Evolutionary conservation across 371 early-diverging fungal species (phyloP).

Genomic region (Conidiobolus incongruus): DNA sequence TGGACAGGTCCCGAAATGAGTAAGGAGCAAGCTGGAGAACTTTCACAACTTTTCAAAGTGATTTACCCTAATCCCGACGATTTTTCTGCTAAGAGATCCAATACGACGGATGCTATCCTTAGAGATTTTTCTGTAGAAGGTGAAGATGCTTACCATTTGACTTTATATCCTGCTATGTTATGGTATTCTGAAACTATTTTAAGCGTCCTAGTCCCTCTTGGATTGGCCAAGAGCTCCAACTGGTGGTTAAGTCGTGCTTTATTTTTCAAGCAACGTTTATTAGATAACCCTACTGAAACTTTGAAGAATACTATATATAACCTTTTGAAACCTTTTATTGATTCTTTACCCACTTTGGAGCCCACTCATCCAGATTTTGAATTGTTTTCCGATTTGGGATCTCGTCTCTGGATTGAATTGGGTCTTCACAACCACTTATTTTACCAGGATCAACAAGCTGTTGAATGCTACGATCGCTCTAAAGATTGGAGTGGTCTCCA

Average conservation of each 20-base stretch:
- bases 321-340: constrained; percentile 10
- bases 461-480: constrained; percentile 36
- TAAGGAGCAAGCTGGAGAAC: too few relatives aligned
- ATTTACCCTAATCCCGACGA: constrained; percentile 6
- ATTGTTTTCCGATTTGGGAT: constrained; percentile 14
- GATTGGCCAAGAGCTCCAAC: constrained; percentile 8
- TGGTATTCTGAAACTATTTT: constrained; percentile 36
- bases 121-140: constrained; percentile 40
- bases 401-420: constrained; percentile 46
- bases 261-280: constrained; percentile 57
- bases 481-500: constrained; percentile 52
- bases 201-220: constrained; percentile 6
- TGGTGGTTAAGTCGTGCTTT: constrained; percentile 62
- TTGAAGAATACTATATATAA: constrained; percentile 23
- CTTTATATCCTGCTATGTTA: constrained; percentile 40
- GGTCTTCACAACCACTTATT: constrained; percentile 58
- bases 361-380: constrained; percentile 2
- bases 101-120: constrained; percentile 11
- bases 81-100: constrained; percentile 10
- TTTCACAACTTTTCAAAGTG: too few relatives aligned
- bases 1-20: constrained; percentile 33
- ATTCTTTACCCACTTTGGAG: constrained; percentile 1
- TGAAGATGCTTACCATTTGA: constrained; percentile 64
- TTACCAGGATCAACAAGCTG: constrained; percentile 42
- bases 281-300: constrained; percentile 65